Base-by-base conservation (phyloP, 2,329 filamentous ascomycete species). In the Penicillium crustosum region DNA sequence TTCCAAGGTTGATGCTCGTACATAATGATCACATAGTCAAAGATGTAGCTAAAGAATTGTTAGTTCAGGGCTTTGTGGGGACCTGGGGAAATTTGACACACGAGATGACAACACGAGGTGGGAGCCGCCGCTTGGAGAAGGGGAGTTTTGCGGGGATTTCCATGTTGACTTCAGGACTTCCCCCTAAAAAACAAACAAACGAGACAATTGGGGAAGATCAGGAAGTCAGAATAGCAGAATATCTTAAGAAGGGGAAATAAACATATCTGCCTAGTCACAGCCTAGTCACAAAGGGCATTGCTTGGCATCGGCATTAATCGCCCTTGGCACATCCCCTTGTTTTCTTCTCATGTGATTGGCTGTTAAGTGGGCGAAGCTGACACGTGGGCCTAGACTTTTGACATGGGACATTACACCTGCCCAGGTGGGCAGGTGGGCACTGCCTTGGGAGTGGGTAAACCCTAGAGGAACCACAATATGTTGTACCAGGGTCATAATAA, bases 11-110 rank as follows among this genome's bases (percentile, higher is more conserved):
- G 29, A 49, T 23, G 21, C 13, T 72, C 80, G 66, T 74, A 84
- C 83, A 84, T 68, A 57, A 86, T 81, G 54, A 85, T 83, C 52
- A 83, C 77, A 76, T 85, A 86, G 76, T 86, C 83, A 61, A 80
- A 72, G 59, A 84, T 78, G 66, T 85, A 85, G 66, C 81, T 84
- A 65, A 17, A 33, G 21, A 33, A 35, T 35, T 13, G 53, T 63
- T 55, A 61, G 54, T 56, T 56, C 19, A 12, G n/a, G 50, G 52
- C 52, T 50, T 42, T 12, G 33, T 25, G 51, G 53, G 21, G 36
- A 43, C 15, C 21, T 49, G 23, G 54, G 42, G 53, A 55, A 42
- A 48, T 27, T 38, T 6, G 6, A 76, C 79, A 67, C 67, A 83
- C 81, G 81, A 83, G 65, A 83, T 77, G 50, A 83, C 73, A 60